A percentile compares a stretch with the other conserved stretches of the same genome.
Evolutionary conservation across 2,329 filamentous ascomycete genomes (phyloP).

Genomic region (Colletotrichum australisinense): DNA sequence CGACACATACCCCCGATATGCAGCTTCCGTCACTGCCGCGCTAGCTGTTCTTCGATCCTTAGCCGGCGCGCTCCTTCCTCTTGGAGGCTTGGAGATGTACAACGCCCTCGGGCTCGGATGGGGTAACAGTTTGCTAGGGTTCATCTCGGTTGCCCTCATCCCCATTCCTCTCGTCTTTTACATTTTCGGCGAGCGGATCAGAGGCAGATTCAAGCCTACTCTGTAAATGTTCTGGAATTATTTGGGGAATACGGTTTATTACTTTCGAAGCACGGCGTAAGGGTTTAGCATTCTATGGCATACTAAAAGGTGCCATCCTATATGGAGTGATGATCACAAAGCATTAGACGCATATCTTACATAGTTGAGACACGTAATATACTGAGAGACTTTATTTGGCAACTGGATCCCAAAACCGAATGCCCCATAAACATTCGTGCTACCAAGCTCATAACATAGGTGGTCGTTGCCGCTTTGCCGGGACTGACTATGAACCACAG

Average conservation of each 20-base stretch:
- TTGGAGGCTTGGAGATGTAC: slow-evolving; percentile 53
- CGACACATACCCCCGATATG: slow-evolving; percentile 58
- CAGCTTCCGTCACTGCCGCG: slow-evolving; percentile 54
- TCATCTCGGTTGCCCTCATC: slow-evolving; percentile 49
- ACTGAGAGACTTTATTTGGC: no score
- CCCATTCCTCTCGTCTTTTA: slow-evolving; percentile 52
- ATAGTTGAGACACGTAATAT: not conserved
- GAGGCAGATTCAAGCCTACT: slow-evolving; percentile 38
- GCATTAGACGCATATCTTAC: not conserved
- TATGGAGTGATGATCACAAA: not conserved
- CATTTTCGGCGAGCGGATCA: slow-evolving; percentile 49
- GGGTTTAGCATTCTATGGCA: not conserved
- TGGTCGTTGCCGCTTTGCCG: no score
- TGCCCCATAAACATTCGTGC: no score
- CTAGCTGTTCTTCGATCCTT: slow-evolving; percentile 50
- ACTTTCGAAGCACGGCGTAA: not conserved
- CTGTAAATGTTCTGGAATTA: not conserved
- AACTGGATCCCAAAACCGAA: no score
- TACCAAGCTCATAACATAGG: no score
- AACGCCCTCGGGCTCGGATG: slow-evolving; percentile 52
- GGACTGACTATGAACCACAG: no score
- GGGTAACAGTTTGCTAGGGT: slow-evolving; percentile 54
- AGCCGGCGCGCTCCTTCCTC: slow-evolving; percentile 51
- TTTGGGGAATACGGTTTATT: no score
- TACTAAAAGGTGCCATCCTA: not conserved